Evolutionary conservation across 768 basidiomycete genomes (phyloP).

Genomic region (Lactarius tabidus): DNA sequence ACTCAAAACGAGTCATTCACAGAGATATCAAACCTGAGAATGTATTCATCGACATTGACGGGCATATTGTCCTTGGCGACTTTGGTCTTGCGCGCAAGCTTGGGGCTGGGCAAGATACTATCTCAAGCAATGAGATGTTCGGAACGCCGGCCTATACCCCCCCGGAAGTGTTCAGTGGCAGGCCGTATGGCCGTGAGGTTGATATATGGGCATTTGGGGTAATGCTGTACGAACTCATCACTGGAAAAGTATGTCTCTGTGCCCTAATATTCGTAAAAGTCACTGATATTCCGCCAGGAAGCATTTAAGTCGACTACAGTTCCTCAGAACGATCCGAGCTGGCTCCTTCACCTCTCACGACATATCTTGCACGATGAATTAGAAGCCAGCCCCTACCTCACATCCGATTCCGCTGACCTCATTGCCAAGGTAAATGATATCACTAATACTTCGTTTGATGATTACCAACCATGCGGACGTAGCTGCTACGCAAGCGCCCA

Average conservation of each 20-base stretch:
- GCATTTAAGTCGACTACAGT: slow-evolving; percentile 18
- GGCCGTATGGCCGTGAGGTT: slow-evolving; percentile 19
- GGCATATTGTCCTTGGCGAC: slow-evolving; percentile 22
- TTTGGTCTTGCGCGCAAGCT: slow-evolving; percentile 18
- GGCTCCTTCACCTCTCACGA: slow-evolving; percentile 17
- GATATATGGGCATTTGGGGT: slow-evolving; percentile 23
- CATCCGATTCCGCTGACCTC: slow-evolving; percentile 6
- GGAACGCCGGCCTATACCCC: slow-evolving; percentile 22
- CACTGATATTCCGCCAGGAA: slow-evolving; percentile 8
- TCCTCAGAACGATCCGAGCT: slow-evolving; percentile 8
- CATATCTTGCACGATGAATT: slow-evolving; percentile 9
- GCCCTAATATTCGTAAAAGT: not conserved
- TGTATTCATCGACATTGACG: slow-evolving; percentile 19
- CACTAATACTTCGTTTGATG: not conserved
- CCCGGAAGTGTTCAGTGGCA: slow-evolving; percentile 15
- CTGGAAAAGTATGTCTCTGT: slow-evolving; percentile 9
- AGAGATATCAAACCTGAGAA: slow-evolving; percentile 22
- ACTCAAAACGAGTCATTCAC: slow-evolving; percentile 18
- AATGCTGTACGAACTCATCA: slow-evolving; percentile 21
- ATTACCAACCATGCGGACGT: not conserved
- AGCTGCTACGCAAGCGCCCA: slow-evolving; percentile 16
- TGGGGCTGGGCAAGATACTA: slow-evolving; percentile 1
- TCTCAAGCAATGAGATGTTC: slow-evolving; percentile 15
- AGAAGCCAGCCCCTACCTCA: slow-evolving; percentile 12
- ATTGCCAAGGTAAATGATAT: slow-evolving; percentile 2